Conservation (phyloP, 2,329 filamentous ascomycete genomes). For the Fusarium sambucinum region DNA sequence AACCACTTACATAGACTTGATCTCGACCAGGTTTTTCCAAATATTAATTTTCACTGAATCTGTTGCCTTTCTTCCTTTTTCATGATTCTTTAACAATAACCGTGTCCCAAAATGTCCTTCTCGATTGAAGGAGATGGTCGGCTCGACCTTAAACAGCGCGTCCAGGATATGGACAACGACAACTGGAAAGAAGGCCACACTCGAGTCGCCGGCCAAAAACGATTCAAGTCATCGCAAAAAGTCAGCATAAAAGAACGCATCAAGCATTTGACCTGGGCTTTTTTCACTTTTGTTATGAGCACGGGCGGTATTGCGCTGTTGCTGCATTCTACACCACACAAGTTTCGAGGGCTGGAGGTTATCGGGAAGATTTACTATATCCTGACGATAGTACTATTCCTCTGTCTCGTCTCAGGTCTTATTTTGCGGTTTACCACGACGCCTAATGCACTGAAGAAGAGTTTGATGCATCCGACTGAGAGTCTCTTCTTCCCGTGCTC, state of each 20-base stretch:
- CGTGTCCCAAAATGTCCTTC: conserved; percentile 16
- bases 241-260: conserved; percentile 41
- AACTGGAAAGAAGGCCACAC: conserved; percentile 48
- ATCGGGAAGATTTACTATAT: conserved; percentile 64
- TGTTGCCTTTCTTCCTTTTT: no score
- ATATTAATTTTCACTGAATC: not conserved
- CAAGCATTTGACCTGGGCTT: conserved; percentile 49
- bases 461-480: conserved; percentile 62
- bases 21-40: not conserved
- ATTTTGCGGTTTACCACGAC: conserved; percentile 68
- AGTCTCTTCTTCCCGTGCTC: conserved; percentile 72
- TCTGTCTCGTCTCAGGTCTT: conserved; percentile 65
- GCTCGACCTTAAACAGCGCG: conserved; percentile 33
- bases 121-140: conserved; percentile 7
- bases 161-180: conserved; percentile 41
- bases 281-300: conserved; percentile 53
- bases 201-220: conserved; percentile 42
- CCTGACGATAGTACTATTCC: conserved; percentile 63
- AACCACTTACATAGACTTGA: not conserved
- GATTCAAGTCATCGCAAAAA: conserved; percentile 27
- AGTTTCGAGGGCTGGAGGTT: conserved; percentile 59
- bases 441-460: conserved; percentile 66
- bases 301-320: conserved; percentile 51
- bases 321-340: conserved; percentile 55
- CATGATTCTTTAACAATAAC: not conserved